Evolutionary conservation across 164 flowering plant species (phyloP), one percentile per base, ranked within the genome.

Genomic region (Umbilicus rupestris): DNA sequence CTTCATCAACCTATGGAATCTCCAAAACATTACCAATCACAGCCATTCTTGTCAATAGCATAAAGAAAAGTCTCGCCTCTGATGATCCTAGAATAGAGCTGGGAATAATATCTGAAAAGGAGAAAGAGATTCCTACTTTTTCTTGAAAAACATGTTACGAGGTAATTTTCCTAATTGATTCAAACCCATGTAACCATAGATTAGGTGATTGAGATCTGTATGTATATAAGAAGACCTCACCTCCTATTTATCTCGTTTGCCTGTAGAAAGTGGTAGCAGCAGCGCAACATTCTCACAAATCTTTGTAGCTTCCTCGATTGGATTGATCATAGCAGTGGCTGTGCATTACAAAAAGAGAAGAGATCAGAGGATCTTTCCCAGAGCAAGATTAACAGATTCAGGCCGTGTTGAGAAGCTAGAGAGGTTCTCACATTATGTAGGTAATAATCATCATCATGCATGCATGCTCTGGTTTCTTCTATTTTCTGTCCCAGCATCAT

Each of bases 401-500:
- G 75, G 80, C 28, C 73, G 42, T 0, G 66, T 30, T n/a, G 73
- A 71, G 26, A 81, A 77, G 82, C 68, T 79, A 1, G 85, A 81
- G 28, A 76, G 73, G 69, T 81, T 81, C 66, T 42, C 82, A 3
- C 81, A 79, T 65, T 81, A 81, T 68, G 82, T 79, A 39, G 85
- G 85, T 81, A 74, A 70, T 57, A 7, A 66, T 29, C n/a, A n/a
- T n/a, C n/a, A n/a, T n/a, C n/a, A 4, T 9, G n/a, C 8, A 17
- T 47, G 55, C 55, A n/a, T 47, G 26, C n/a, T 47, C 55, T 47
- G 55, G 20, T 47, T 47, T 47, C 2, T 47, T 46, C 46, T 11
- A 42, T 42, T 11, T 42, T 7, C 16, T 41, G 12, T 41, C 44
- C 44, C 12, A n/a, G 15, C 24, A 46, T 30, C 19, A n/a, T 35